Evolutionary conservation across 495 filamentous ascomycete species (phyloP).

Genomic region (Hypoxylon intermedium): DNA sequence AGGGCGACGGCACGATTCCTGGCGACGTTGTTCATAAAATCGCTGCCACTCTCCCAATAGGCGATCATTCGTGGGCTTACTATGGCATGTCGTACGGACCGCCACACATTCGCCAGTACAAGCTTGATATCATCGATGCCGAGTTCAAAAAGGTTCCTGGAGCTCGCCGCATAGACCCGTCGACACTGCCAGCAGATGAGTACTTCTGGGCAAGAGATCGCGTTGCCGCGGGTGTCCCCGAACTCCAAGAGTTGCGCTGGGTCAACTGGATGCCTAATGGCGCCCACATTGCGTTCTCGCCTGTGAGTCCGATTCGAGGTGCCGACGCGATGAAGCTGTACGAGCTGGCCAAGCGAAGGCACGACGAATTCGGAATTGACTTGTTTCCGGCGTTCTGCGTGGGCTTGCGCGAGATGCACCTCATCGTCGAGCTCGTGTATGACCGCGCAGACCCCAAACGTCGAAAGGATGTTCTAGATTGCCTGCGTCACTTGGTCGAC

Average conservation of each 20-base stretch:
- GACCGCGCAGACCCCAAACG: slow-evolving; percentile 52
- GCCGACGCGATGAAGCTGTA: slow-evolving; percentile 47
- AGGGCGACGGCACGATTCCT: slow-evolving; percentile 49
- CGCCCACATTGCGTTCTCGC: slow-evolving; percentile 60
- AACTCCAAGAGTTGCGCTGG: slow-evolving; percentile 58
- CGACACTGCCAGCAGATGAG: slow-evolving; percentile 42
- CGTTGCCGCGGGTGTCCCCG: slow-evolving; percentile 53
- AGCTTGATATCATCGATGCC: slow-evolving; percentile 44
- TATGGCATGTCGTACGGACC: slow-evolving; percentile 58
- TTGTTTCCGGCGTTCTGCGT: slow-evolving; percentile 57
- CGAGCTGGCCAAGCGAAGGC: slow-evolving; percentile 39
- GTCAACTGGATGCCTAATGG: slow-evolving; percentile 62
- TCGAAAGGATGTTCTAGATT: slow-evolving; percentile 47
- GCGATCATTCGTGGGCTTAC: slow-evolving; percentile 58
- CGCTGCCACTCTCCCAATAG: slow-evolving; percentile 48
- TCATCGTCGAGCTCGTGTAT: slow-evolving; percentile 65
- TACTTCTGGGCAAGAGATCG: slow-evolving; percentile 50
- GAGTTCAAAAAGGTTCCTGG: slow-evolving; percentile 50
- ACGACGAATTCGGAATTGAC: slow-evolving; percentile 54
- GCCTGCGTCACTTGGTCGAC: slow-evolving; percentile 56
- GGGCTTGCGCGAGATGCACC: slow-evolving; percentile 62
- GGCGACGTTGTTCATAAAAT: slow-evolving; percentile 46
- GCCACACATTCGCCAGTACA: slow-evolving; percentile 41
- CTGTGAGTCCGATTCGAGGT: slow-evolving; percentile 55
- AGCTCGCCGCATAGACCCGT: slow-evolving; percentile 45